Percentiles rank a stretch among this genome's conserved stretches.
phyloP scores from a whole-genome alignment of 257 asterid genomes.

The Rehmannia glutinosa region DNA sequence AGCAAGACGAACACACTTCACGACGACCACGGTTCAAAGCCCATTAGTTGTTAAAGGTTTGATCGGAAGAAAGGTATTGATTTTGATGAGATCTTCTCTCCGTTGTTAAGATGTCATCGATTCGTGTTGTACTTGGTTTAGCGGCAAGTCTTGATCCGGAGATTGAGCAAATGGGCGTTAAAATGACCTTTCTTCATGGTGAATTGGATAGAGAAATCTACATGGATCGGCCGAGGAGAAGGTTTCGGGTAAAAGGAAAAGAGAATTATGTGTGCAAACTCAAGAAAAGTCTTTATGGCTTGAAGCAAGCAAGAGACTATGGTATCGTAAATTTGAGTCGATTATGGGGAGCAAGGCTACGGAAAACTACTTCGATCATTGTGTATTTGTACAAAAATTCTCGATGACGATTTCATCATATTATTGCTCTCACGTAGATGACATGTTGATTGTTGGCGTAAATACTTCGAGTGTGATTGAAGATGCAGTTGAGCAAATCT shows the following conservation, averaged over 20 bases:
- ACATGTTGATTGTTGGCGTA: no score
- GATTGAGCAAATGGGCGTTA: slow-evolving; percentile 8
- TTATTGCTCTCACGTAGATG: no score
- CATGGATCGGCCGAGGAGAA: not conserved
- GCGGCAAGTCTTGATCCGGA: not conserved
- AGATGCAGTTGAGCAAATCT: no score
- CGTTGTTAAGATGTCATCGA: not conserved
- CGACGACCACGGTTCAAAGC: not conserved
- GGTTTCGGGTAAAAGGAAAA: not conserved
- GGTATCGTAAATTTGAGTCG: not conserved
- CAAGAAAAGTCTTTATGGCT: not conserved
- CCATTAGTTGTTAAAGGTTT: not conserved
- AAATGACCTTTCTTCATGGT: slow-evolving; percentile 8
- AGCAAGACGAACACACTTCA: not conserved
- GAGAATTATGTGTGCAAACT: not conserved
- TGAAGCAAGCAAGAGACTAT: not conserved
- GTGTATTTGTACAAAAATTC: no score
- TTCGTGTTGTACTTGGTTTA: not conserved
- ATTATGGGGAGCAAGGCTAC: not conserved
- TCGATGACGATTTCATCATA: no score
- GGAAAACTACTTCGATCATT: no score
- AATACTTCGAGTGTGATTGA: no score
- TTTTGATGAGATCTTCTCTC: not conserved
- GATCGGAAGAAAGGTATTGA: not conserved
- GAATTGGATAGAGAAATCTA: not conserved